Base-by-base conservation (phyloP, 2,329 filamentous ascomycete genomes). In the Calonectria honghensis region DNA sequence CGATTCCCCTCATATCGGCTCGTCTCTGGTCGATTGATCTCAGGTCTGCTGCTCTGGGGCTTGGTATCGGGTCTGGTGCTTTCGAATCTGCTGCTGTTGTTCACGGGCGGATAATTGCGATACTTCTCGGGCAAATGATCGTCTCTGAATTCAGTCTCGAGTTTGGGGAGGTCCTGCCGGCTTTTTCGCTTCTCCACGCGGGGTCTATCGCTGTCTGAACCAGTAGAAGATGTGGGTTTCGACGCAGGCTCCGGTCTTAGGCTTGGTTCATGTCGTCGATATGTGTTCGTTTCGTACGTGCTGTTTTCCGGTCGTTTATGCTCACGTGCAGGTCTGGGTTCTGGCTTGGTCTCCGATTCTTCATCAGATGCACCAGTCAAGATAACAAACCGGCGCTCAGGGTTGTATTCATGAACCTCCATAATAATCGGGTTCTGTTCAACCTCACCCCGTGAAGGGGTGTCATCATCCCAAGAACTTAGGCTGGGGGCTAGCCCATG, bases 361-460 rank as follows among this genome's bases (percentile, higher is more conserved):
- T 78, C 80, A 32, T 82, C 81, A 50, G 80, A 75, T 14, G 82
- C 76, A 45, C 85, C 84, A 52, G 86, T 83, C 32, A 94, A 84
- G 48, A 93, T 84, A 11, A 94, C 91, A 78, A 93, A 95, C 50
- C 93, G 90, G 48, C 91, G 89, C 81, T 95, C 93, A 6, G 89
- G 88, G 77, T 91, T 92, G 79, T 88, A 82, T 72, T 91, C 89
- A 78, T 88, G 86, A 68, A 94, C 90, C 71, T 93, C 91, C 70
- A 93, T 85, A 31, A 96, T 86, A 64, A 96, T 87, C 16, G 92
- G 92, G 32, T 92, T 85, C 80, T 96, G 94, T 68, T 96, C 93
- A 73, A 93, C 84, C 7, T 90, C 89, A 50, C 94, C 94, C 72
- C 90, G 90, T 72, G 89, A 89, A 65, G 88, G 87, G 35, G 90